These are phyloP conservation scores for Vachellia pachyceras DNA, from an alignment of 306 rosid genomes.

Conservation along the genomic window DNA sequence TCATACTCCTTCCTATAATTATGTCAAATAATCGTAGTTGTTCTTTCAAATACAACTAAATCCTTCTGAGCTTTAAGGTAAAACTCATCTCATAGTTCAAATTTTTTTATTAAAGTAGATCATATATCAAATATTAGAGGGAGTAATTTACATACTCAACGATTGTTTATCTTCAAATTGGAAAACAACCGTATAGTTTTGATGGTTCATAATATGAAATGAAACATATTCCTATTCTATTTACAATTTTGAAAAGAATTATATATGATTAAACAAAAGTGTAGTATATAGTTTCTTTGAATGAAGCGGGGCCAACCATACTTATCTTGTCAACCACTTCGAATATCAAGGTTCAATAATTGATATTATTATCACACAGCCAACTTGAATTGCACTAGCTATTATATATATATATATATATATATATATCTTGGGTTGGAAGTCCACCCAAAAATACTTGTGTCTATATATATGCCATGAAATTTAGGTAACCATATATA, in stretches of 20 bases:
- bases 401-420: too few relatives aligned
- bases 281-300: not conserved
- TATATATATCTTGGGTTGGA: not conserved
- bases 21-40: too few relatives aligned
- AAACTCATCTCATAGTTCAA: too few relatives aligned
- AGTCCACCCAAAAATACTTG: not conserved
- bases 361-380: not conserved
- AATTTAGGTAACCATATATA: not conserved
- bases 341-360: slow-evolving; percentile 3
- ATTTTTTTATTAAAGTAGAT: too few relatives aligned
- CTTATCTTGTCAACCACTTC: not conserved
- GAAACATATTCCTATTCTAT: not conserved
- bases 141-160: not conserved
- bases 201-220: not conserved
- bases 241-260: not conserved
- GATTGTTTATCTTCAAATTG: not conserved
- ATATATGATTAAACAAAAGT: not conserved
- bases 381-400: not conserved
- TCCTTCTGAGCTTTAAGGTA: too few relatives aligned
- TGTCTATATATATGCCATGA: not conserved
- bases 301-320: not conserved
- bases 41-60: too few relatives aligned
- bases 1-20: too few relatives aligned
- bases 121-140: too few relatives aligned
- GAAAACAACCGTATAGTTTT: not conserved